A percentile compares a stretch with the other conserved stretches of the same genome.
These are phyloP conservation scores for Dothistroma septosporum DNA, from an alignment of 2,329 filamentous ascomycete genomes.

Conservation along the genomic window DNA sequence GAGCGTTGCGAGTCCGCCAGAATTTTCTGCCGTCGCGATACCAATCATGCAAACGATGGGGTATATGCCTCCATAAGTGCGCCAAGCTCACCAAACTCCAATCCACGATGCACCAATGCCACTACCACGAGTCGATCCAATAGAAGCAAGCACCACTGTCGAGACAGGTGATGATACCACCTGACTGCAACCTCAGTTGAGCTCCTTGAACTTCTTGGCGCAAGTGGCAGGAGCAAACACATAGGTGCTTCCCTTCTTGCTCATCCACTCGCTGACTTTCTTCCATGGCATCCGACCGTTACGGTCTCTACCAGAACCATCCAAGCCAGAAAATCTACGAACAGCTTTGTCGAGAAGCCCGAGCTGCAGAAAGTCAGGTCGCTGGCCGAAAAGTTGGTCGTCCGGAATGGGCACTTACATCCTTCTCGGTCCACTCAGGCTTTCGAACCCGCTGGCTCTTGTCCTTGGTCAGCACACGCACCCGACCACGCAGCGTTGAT, in stretches of 20 bases:
- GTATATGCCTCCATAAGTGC: background rate
- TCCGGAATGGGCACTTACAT: constrained; percentile 53
- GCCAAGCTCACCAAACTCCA: background rate
- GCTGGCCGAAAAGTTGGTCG: background rate
- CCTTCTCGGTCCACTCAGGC: constrained; percentile 59
- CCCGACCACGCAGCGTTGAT: constrained; percentile 67
- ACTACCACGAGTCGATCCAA: background rate
- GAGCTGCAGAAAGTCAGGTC: constrained; percentile 25
- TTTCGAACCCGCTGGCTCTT: constrained; percentile 60
- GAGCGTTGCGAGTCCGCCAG: background rate
- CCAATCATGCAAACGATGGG: background rate
- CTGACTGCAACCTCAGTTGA: constrained; percentile 24
- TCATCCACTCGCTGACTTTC: constrained; percentile 53
- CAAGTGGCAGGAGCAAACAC: constrained; percentile 59
- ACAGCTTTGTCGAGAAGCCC: constrained; percentile 27
- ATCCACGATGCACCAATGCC: background rate
- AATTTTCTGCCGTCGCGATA: background rate
- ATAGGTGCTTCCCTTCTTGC: constrained; percentile 52
- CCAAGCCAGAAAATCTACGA: constrained; percentile 8
- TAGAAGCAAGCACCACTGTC: background rate
- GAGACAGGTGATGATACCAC: background rate
- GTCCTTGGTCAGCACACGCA: constrained; percentile 61
- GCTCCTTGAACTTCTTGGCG: constrained; percentile 58
- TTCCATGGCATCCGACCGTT: constrained; percentile 52
- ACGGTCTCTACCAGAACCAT: constrained; percentile 3